Base-by-base conservation (phyloP, 139 green algal species). In the Coccomyxa sp. region DNA sequence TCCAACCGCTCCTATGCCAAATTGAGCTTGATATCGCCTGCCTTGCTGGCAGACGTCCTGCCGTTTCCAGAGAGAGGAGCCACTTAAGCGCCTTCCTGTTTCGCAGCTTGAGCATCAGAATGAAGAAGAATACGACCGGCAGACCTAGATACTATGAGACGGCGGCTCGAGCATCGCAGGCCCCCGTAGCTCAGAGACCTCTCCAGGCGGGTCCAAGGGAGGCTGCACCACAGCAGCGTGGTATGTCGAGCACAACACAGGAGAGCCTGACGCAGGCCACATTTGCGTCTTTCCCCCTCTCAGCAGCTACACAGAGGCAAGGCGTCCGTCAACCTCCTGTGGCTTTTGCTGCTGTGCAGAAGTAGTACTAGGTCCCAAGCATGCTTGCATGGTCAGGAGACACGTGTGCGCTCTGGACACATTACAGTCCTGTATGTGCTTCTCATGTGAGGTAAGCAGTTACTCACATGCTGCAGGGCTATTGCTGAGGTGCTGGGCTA, bases 401-500 rank as follows among this genome's bases (percentile, higher is more conserved):
- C 8, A 18, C 29, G n/a, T 71, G 64, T 35, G n/a, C 14, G 16
- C 18, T 12, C 27, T 12, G 8, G 64, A 18, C 14, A 71, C 18
- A 18, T 8, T 12, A 36, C 29, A 71, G 29, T 12, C 10, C 27
- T 36, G 22, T 72, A 22, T 2, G 31, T 64, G 18, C 18, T 18
- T 64, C 14, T 64, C 50, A 64, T 64, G 50, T 18, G 18, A 18
- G 18, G 18, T 29, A 18, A 64, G 50, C 50, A 64, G 14, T 14
- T 18, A 14, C 50, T 18, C 50, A n/a, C 50, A 64, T 36, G 14
- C 31, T 72, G 55, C 73, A 83, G 78, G 33, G 86, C 88, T 0
- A 37, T 92, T 39, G 54, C 78, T 34, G 83, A 91, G 78, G 78
- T 90, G 29, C 73, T 92, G 77, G 29, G 79, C n/a, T 92, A 91